Conservation (phyloP, 208 protist species). For the Tritrichomonas foetus region DNA sequence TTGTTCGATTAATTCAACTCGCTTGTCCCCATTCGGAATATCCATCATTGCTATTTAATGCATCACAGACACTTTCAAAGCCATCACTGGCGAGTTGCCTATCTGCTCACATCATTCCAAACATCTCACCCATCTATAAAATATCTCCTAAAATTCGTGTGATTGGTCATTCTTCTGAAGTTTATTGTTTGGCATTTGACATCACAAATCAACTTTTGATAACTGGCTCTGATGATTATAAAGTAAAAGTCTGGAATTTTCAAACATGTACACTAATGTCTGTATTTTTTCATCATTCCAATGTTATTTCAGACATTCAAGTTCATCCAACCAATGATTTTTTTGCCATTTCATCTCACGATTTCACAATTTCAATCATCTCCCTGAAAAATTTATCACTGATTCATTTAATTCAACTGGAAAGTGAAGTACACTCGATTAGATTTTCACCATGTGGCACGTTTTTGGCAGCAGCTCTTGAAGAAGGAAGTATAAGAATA, state of each 20-base stretch:
- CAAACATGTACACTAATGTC: not conserved
- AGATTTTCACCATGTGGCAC: not conserved
- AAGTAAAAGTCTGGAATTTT: not conserved
- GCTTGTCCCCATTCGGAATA: not conserved
- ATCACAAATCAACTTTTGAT: not conserved
- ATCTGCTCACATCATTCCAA: not conserved
- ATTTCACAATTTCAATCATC: not conserved
- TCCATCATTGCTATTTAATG: slow-evolving; percentile 3
- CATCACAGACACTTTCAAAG: not conserved
- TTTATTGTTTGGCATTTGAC: not conserved
- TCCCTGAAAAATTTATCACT: not conserved
- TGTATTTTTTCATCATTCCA: not conserved
- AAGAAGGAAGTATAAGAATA: not conserved
- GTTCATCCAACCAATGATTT: slow-evolving; percentile 6
- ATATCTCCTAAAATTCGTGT: not conserved
- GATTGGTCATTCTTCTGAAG: not conserved
- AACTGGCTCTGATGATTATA: not conserved
- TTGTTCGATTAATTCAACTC: not conserved
- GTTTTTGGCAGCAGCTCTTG: not conserved
- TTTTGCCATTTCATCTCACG: not conserved
- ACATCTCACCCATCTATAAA: not conserved
- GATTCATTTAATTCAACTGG: not conserved
- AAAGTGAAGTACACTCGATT: not conserved
- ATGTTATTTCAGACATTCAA: not conserved
- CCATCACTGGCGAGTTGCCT: not conserved